These are phyloP conservation scores for Kazachstania bromeliacearum DNA, from an alignment of 805 yeast genomes.

Conservation along the genomic window DNA sequence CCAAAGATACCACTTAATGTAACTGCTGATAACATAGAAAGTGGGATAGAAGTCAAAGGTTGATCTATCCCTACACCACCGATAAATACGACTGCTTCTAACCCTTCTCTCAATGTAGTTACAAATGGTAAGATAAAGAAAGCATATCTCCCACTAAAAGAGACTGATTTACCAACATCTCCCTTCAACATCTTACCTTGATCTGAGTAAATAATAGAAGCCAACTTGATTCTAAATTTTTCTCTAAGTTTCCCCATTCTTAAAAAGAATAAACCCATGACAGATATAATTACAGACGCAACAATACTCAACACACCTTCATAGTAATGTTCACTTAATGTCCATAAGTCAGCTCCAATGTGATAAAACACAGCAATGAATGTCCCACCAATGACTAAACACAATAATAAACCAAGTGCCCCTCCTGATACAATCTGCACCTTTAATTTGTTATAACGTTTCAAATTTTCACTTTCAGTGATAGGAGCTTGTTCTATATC, in stretches of 20 bases:
- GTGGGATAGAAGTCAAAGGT: slow-evolving; percentile 54
- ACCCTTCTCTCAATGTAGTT: slow-evolving; percentile 80
- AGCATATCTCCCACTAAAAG: slow-evolving; percentile 51
- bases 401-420: slow-evolving; percentile 53
- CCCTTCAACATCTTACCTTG: slow-evolving; percentile 12
- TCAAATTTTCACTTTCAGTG: slow-evolving; percentile 20
- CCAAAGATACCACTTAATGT: slow-evolving; percentile 57
- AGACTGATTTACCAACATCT: slow-evolving; percentile 20
- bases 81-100: slow-evolving; percentile 84
- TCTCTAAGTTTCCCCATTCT: slow-evolving; percentile 73
- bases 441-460: slow-evolving; percentile 38
- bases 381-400: slow-evolving; percentile 62
- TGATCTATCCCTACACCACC: slow-evolving; percentile 81
- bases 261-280: slow-evolving; percentile 79
- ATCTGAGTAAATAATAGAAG: slow-evolving; percentile 33
- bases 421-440: slow-evolving; percentile 83
- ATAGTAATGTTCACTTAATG: slow-evolving; percentile 79
- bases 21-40: slow-evolving; percentile 53
- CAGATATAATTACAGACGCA: slow-evolving; percentile 69
- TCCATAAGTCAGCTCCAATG: slow-evolving; percentile 80
- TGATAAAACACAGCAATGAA: slow-evolving; percentile 64
- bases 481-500: slow-evolving; percentile 7
- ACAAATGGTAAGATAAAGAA: slow-evolving; percentile 72
- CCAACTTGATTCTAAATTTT: slow-evolving; percentile 65
- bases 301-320: slow-evolving; percentile 76